These are phyloP conservation scores for Triangularia setosa DNA, from an alignment of 2,329 filamentous ascomycete species.

Conservation along the genomic window DNA sequence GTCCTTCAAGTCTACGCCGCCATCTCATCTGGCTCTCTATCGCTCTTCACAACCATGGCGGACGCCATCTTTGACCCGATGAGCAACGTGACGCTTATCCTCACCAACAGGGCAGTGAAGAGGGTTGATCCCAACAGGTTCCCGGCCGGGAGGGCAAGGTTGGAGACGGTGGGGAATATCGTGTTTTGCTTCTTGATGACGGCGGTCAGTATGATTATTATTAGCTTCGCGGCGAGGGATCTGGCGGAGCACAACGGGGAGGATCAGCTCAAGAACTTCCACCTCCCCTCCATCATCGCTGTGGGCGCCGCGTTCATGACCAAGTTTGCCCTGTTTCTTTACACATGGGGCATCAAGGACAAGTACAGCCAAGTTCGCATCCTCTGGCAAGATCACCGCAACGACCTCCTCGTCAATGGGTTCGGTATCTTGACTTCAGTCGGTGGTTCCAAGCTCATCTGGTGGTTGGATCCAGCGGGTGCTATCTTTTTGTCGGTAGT, in stretches of 20 bases:
- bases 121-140: slow-evolving; percentile 82
- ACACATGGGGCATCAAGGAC: slow-evolving; percentile 88
- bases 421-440: slow-evolving; percentile 88
- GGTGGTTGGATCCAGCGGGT: slow-evolving; percentile 95
- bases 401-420: slow-evolving; percentile 95
- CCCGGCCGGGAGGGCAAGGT: slow-evolving; percentile 85
- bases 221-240: slow-evolving; percentile 78
- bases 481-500: slow-evolving; percentile 78
- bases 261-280: slow-evolving; percentile 58
- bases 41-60: slow-evolving; percentile 95
- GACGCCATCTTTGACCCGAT: slow-evolving; percentile 91
- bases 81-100: slow-evolving; percentile 81
- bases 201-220: slow-evolving; percentile 83
- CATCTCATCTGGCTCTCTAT: slow-evolving; percentile 81
- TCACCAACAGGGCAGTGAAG: slow-evolving; percentile 83
- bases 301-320: slow-evolving; percentile 80
- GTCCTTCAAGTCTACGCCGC: slow-evolving; percentile 86
- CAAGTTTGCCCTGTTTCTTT: slow-evolving; percentile 79
- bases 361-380: slow-evolving; percentile 90
- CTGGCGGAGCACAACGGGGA: slow-evolving; percentile 49
- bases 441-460: slow-evolving; percentile 80
- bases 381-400: slow-evolving; percentile 94
- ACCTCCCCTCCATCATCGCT: slow-evolving; percentile 79
- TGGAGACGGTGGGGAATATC: slow-evolving; percentile 95
- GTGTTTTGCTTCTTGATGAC: slow-evolving; percentile 96